Conservation (phyloP, 306 rosid species). For the Prunus mira region DNA sequence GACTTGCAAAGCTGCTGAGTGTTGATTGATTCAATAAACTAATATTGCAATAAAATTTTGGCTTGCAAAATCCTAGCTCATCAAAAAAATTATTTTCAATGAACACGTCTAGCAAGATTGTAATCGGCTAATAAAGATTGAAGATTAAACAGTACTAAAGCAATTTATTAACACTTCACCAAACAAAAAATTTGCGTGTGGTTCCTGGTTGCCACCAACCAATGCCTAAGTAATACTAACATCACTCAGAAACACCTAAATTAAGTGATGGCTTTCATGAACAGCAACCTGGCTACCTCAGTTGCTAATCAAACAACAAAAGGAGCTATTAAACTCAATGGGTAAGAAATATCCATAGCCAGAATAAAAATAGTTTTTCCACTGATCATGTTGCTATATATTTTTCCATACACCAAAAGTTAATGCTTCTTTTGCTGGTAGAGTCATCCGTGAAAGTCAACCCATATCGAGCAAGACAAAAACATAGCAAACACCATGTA, state of each 20-base stretch:
- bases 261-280: neutral
- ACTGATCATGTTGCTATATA: neutral
- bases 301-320: neutral
- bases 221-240: neutral
- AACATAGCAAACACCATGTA: neutral
- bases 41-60: neutral
- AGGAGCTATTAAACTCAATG: neutral
- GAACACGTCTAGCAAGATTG: neutral
- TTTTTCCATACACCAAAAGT: neutral
- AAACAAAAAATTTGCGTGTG: neutral
- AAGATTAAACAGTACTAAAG: neutral
- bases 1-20: neutral
- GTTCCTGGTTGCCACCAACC: neutral
- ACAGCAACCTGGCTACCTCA: neutral
- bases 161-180: neutral
- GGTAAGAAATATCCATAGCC: neutral
- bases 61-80: conserved; percentile 7
- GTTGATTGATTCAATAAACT: neutral
- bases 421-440: neutral
- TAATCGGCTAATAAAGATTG: neutral
- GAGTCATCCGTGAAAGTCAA: neutral
- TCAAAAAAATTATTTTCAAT: neutral
- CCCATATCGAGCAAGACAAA: neutral
- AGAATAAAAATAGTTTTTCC: neutral
- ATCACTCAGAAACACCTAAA: neutral